Conservation (phyloP, 345 rosid species). For the Arabis hirsuta region DNA sequence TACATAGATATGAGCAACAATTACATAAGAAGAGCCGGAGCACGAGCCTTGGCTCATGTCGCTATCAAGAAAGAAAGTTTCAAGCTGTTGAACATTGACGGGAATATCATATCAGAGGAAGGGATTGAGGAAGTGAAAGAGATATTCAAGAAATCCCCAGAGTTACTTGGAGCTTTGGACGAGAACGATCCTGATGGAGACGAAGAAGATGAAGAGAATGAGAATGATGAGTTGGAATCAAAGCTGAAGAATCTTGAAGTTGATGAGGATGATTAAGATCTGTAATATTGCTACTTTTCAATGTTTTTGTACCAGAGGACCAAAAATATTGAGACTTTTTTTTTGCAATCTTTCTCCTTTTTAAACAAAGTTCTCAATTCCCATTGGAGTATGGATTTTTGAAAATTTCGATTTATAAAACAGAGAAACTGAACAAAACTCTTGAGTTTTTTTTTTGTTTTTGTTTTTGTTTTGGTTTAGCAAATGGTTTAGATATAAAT, state of each 20-base stretch:
- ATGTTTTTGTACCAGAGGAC: constrained; percentile 18
- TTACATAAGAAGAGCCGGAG: constrained; percentile 71
- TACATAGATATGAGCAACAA: constrained; percentile 73
- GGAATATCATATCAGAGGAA: constrained; percentile 78
- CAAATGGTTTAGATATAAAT: too few relatives aligned
- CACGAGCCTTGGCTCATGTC: constrained; percentile 61
- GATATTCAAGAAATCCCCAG: constrained; percentile 68
- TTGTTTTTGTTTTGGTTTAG: too few relatives aligned
- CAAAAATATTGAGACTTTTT: constrained; percentile 12
- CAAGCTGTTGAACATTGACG: constrained; percentile 67
- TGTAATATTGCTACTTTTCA: constrained; percentile 5
- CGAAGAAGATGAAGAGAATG: constrained; percentile 55
- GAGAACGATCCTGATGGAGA: constrained; percentile 90
- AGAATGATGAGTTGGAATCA: constrained; percentile 66
- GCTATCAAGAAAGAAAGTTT: constrained; percentile 68
- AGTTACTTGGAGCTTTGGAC: constrained; percentile 67
- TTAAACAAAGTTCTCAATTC: too few relatives aligned
- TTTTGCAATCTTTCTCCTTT: too few relatives aligned
- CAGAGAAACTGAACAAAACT: too few relatives aligned
- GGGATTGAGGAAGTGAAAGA: constrained; percentile 82
- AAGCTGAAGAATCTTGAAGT: constrained; percentile 78
- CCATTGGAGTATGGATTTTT: too few relatives aligned
- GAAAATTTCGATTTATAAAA: too few relatives aligned
- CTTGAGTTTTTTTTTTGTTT: too few relatives aligned
- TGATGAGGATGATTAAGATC: constrained; percentile 47